These are phyloP conservation scores for Corchorus capsularis DNA, from an alignment of 345 rosid species.

Conservation along the genomic window DNA sequence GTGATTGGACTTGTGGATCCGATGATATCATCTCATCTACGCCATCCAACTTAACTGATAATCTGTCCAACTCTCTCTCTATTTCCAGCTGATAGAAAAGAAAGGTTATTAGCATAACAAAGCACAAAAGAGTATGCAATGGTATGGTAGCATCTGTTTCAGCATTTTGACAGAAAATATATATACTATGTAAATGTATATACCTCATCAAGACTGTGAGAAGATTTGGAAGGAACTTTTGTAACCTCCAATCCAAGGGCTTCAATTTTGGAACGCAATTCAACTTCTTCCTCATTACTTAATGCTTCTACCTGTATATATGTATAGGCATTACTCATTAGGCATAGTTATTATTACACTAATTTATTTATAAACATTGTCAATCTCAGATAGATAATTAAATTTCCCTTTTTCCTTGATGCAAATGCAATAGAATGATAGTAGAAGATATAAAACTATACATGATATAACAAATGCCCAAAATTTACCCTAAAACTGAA, in stretches of 20 bases:
- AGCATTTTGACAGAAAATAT: neutral
- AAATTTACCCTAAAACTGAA: too few species aligned
- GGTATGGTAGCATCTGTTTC: neutral
- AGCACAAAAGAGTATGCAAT: neutral
- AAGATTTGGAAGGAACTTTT: constrained; percentile 66
- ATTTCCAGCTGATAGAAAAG: constrained; percentile 54
- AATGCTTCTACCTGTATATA: constrained; percentile 62
- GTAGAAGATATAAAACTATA: too few species aligned
- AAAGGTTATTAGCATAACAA: neutral
- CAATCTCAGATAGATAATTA: too few species aligned
- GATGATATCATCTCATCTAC: constrained; percentile 88
- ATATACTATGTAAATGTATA: too few species aligned
- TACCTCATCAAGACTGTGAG: constrained; percentile 60
- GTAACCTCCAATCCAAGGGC: constrained; percentile 81
- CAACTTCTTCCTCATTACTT: constrained; percentile 80
- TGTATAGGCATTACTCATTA: neutral
- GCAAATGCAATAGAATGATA: too few species aligned
- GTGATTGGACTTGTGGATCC: constrained; percentile 71
- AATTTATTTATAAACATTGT: too few species aligned
- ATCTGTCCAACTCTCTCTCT: constrained; percentile 78
- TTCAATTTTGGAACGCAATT: constrained; percentile 83
- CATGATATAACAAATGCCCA: too few species aligned
- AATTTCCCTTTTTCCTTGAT: too few species aligned
- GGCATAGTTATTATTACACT: neutral
- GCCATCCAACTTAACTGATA: constrained; percentile 73